Percentiles rank a stretch among this genome's conserved stretches.
phyloP scores from a whole-genome alignment of 345 rosid genomes.

The Aegle marmelos region DNA sequence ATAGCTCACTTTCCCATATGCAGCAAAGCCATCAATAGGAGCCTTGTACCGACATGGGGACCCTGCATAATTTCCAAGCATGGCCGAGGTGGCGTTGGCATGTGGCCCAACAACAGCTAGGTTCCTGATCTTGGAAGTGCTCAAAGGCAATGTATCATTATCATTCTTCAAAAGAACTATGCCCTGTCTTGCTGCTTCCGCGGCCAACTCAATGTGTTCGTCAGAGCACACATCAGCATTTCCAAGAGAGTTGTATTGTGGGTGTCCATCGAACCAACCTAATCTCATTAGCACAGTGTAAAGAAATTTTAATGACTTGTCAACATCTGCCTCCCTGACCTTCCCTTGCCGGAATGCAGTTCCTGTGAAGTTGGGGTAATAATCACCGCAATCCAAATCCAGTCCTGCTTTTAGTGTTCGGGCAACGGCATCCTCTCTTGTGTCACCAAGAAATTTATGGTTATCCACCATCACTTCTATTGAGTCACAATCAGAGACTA shows the following conservation, averaged over 20 bases:
- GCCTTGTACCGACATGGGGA: constrained; percentile 42
- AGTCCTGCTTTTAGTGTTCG: constrained; percentile 56
- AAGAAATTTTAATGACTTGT: constrained; percentile 27
- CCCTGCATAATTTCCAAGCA: constrained; percentile 70
- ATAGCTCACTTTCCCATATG: constrained; percentile 27
- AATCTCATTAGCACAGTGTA: constrained; percentile 58
- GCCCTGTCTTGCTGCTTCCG: constrained; percentile 55
- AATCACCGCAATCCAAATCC: constrained; percentile 69
- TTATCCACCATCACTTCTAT: constrained; percentile 42
- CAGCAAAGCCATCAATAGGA: constrained; percentile 45
- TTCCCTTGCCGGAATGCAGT: constrained; percentile 44
- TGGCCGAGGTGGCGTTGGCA: constrained; percentile 44
- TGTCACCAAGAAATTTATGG: constrained; percentile 41
- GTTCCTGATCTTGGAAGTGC: not conserved
- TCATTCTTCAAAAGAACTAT: constrained; percentile 54
- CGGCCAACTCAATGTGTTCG: constrained; percentile 40
- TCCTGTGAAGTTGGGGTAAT: constrained; percentile 26
- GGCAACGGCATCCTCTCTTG: constrained; percentile 57
- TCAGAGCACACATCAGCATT: constrained; percentile 32
- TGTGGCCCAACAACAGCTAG: constrained; percentile 56
- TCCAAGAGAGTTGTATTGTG: constrained; percentile 34
- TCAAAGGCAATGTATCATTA: constrained; percentile 33
- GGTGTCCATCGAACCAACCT: constrained; percentile 57
- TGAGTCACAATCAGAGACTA: constrained; percentile 59
- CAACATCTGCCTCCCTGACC: constrained; percentile 31